Percentiles rank a stretch among this genome's conserved stretches.
Conservation (phyloP, 2,329 filamentous ascomycete species). For the Huntiella abstrusa region DNA sequence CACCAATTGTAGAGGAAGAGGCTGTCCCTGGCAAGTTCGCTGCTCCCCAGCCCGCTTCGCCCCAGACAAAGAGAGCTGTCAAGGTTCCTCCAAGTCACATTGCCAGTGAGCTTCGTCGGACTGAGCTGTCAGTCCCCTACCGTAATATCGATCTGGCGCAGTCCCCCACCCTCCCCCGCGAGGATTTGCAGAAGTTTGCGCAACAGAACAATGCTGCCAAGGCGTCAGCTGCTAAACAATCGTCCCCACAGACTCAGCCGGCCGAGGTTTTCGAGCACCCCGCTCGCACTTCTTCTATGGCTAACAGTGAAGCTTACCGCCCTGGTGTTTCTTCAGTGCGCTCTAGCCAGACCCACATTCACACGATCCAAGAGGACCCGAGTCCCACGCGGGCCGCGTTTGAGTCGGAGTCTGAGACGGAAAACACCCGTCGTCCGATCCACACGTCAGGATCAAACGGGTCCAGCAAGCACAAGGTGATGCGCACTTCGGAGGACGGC, state of each 20-base stretch:
- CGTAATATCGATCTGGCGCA: slow-evolving; percentile 5
- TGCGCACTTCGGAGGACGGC: slow-evolving; percentile 41
- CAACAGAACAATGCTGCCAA: not conserved
- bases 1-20: slow-evolving; percentile 25
- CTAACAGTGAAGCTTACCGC: slow-evolving; percentile 8
- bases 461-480: slow-evolving; percentile 32
- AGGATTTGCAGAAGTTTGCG: slow-evolving; percentile 7
- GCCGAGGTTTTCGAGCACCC: not conserved
- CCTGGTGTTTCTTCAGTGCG: slow-evolving; percentile 1
- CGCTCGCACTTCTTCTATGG: not conserved
- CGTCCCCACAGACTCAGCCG: slow-evolving; percentile 2
- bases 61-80: not conserved
- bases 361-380: slow-evolving; percentile 11
- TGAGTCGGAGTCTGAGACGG: slow-evolving; percentile 7
- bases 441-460: slow-evolving; percentile 33
- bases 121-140: slow-evolving; percentile 4
- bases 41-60: slow-evolving; percentile 1
- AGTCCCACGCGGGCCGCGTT: slow-evolving; percentile 6
- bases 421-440: slow-evolving; percentile 17
- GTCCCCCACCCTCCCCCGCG: slow-evolving; percentile 8
- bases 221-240: not conserved
- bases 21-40: slow-evolving; percentile 19
- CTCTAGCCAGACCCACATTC: slow-evolving; percentile 8
- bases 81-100: not conserved
- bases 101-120: slow-evolving; percentile 1